Percentiles rank a stretch among this genome's conserved stretches.
Evolutionary conservation across 495 filamentous ascomycete genomes (phyloP).

Genomic region (Penicillium parvum): DNA sequence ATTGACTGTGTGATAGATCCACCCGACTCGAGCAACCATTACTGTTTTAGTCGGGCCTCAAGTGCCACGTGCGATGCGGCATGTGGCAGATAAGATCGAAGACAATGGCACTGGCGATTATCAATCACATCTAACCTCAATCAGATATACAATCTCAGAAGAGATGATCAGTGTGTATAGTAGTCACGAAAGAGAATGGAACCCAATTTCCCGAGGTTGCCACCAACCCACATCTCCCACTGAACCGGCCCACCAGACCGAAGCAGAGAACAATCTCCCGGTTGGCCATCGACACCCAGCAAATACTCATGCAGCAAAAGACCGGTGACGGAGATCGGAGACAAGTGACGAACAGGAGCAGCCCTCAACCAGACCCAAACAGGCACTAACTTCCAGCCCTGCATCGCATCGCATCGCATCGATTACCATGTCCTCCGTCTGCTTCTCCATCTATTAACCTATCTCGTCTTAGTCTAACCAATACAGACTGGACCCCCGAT

Average conservation of each 20-base stretch:
- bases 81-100: neutral
- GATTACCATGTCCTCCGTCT: neutral
- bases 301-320: no score
- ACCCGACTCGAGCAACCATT: neutral
- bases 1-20: neutral
- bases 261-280: neutral
- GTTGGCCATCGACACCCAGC: neutral
- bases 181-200: no score
- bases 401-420: no score
- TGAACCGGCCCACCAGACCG: neutral
- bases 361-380: no score
- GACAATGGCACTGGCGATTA: neutral
- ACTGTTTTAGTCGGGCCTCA: neutral
- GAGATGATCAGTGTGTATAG: neutral
- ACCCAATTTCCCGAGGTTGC: neutral
- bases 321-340: no score
- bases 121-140: neutral
- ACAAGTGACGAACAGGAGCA: no score
- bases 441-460: slow-evolving; percentile 14
- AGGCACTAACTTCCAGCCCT: neutral
- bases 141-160: neutral
- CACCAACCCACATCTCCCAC: neutral
- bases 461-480: slow-evolving; percentile 13
- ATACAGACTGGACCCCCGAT: neutral
- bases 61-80: neutral